phyloP scores from a whole-genome alignment of 148 eudicot species.

The Polygonum aviculare region DNA sequence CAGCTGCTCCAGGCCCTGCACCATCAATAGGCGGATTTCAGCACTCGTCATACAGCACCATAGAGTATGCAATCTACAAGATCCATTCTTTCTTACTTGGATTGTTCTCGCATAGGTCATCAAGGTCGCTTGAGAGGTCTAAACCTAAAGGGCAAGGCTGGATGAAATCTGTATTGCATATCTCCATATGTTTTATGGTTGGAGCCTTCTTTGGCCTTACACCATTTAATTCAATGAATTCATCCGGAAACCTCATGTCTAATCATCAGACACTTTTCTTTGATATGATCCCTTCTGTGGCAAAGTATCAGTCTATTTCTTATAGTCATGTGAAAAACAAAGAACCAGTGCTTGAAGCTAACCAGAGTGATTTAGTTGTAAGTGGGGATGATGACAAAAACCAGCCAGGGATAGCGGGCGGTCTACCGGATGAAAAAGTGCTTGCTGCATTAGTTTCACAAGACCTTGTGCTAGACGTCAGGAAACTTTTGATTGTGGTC shows the following conservation, averaged over 20 bases:
- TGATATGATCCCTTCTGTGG: constrained; percentile 32
- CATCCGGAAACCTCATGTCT: constrained; percentile 35
- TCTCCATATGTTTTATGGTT: constrained; percentile 40
- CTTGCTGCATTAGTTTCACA: constrained; percentile 18
- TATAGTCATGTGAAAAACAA: constrained; percentile 19
- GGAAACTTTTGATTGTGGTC: constrained; percentile 69
- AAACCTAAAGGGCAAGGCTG: constrained; percentile 53
- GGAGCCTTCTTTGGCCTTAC: constrained; percentile 69
- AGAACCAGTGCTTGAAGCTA: constrained; percentile 16
- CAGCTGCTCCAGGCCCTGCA: constrained; percentile 31
- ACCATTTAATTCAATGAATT: constrained; percentile 41
- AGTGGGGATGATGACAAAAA: constrained; percentile 16
- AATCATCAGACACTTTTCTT: constrained; percentile 39
- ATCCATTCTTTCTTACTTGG: constrained; percentile 42
- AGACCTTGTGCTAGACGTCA: constrained; percentile 19
- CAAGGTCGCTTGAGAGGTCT: constrained; percentile 51
- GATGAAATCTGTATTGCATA: constrained; percentile 52
- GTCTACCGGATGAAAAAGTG: constrained; percentile 18
- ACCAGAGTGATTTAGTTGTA: constrained; percentile 12
- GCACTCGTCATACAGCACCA: constrained; percentile 30
- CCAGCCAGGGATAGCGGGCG: constrained; percentile 17
- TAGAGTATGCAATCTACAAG: constrained; percentile 50
- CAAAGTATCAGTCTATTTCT: constrained; percentile 19
- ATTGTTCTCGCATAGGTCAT: constrained; percentile 47
- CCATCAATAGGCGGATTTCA: constrained; percentile 25